Conservation (phyloP, 2,329 filamentous ascomycete genomes). For the Lizonia empirigonia region DNA sequence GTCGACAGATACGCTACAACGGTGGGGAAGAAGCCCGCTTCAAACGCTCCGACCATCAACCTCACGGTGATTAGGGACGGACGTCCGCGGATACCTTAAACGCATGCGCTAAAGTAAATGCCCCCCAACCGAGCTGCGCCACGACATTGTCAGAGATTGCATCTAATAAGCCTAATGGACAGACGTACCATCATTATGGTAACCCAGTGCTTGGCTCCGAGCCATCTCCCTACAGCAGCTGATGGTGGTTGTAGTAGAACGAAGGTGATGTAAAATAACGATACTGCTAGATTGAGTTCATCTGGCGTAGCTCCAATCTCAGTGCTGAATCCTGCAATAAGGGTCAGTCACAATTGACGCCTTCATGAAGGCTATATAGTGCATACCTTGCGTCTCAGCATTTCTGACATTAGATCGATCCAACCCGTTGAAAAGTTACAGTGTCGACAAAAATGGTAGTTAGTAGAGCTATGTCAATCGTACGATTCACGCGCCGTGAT, state of each 20-base stretch:
- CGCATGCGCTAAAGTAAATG: conserved; percentile 31
- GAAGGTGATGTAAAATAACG: conserved; percentile 35
- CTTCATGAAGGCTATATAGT: neutral
- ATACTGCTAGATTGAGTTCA: conserved; percentile 32
- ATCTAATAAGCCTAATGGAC: neutral
- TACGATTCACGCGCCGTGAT: neutral
- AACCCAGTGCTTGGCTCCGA: conserved; percentile 30
- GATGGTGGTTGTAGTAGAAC: conserved; percentile 32
- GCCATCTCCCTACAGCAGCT: conserved; percentile 27
- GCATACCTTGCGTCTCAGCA: conserved; percentile 34
- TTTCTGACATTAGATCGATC: conserved; percentile 35
- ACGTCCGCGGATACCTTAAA: conserved; percentile 27
- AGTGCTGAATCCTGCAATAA: conserved; percentile 24
- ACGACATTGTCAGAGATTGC: neutral
- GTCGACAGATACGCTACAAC: conserved; percentile 60
- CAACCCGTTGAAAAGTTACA: conserved; percentile 34
- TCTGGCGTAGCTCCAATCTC: conserved; percentile 29
- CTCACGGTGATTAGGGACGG: conserved; percentile 27
- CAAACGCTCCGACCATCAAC: conserved; percentile 49
- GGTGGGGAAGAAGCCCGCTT: conserved; percentile 62
- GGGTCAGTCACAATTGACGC: neutral
- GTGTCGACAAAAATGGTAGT: conserved; percentile 25
- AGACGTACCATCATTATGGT: conserved; percentile 24
- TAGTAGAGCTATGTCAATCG: conserved; percentile 28
- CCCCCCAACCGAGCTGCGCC: conserved; percentile 31